A percentile compares a stretch with the other conserved stretches of the same genome.
These are phyloP conservation scores for Xerophyta viscosa DNA, from an alignment of 106 monocot species.

Conservation along the genomic window DNA sequence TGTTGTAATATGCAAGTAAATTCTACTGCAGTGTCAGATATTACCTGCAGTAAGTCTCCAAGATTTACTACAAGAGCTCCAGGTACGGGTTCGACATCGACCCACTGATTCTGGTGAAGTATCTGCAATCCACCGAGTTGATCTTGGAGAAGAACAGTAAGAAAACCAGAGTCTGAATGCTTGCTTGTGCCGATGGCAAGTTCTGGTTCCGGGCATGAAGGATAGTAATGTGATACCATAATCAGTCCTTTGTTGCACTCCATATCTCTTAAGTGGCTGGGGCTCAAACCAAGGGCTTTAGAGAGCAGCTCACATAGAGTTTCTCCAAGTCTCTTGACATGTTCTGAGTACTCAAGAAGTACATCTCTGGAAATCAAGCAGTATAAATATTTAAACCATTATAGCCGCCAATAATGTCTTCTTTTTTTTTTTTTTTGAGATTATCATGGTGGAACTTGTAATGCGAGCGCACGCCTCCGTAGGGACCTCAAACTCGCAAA, in stretches of 20 bases:
- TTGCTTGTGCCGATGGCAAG: constrained; percentile 8
- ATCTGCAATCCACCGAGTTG: constrained; percentile 9
- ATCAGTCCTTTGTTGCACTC: neutral
- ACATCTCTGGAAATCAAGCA: constrained; percentile 1
- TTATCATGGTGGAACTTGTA: too few relatives aligned
- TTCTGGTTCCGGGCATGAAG: constrained; percentile 6
- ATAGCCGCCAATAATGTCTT: too few relatives aligned
- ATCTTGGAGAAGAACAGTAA: constrained; percentile 11
- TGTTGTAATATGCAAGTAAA: neutral
- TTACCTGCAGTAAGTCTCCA: constrained; percentile 9
- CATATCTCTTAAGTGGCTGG: constrained; percentile 5
- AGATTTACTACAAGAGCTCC: constrained; percentile 7
- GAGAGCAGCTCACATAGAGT: constrained; percentile 12
- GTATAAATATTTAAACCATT: too few relatives aligned
- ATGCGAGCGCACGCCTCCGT: too few relatives aligned
- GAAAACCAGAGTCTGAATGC: constrained; percentile 11
- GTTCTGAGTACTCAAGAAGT: constrained; percentile 6
- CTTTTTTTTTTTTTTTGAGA: too few relatives aligned
- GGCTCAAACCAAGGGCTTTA: constrained; percentile 3
- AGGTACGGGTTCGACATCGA: constrained; percentile 5
- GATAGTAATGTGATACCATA: constrained; percentile 8
- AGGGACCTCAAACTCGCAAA: too few relatives aligned
- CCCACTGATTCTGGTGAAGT: constrained; percentile 2
- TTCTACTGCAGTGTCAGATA: neutral
- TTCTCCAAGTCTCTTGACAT: constrained; percentile 3